phyloP scores from a whole-genome alignment of 2,329 filamentous ascomycete genomes.

The Apiospora sp. region DNA sequence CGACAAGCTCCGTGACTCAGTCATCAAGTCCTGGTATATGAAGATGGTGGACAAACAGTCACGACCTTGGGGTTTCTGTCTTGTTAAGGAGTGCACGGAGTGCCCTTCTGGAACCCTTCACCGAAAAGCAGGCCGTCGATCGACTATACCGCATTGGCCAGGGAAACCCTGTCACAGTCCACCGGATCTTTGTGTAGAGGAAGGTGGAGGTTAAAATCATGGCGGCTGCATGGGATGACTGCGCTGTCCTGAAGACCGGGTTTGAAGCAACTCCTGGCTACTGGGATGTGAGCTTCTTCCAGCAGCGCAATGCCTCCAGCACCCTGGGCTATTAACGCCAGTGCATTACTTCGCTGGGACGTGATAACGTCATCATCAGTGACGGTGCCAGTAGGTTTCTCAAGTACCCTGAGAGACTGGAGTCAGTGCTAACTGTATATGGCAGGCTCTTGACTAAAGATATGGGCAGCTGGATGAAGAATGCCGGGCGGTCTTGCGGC shows the following conservation, averaged over 20 bases:
- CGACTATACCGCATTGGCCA: no score
- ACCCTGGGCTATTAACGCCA: background rate
- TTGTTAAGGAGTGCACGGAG: no score
- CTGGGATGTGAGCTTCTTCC: conserved; percentile 1
- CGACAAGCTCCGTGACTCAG: no score
- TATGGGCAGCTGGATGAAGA: background rate
- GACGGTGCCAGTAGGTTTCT: background rate
- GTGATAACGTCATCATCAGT: background rate
- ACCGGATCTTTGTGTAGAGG: no score
- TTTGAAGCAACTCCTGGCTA: background rate
- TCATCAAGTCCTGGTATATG: no score
- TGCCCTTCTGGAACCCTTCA: no score
- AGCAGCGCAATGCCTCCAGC: background rate
- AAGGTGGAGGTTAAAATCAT: no score
- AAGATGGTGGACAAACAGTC: no score
- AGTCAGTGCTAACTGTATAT: background rate
- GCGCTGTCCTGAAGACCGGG: background rate
- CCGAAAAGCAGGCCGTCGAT: no score
- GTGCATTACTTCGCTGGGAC: background rate
- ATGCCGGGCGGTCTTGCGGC: background rate
- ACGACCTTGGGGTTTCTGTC: no score
- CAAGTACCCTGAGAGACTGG: no score
- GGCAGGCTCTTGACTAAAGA: background rate
- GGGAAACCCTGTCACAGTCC: no score
- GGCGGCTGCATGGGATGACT: background rate